Base-by-base conservation (phyloP, 306 rosid species). In the Erythrophleum fordii region DNA sequence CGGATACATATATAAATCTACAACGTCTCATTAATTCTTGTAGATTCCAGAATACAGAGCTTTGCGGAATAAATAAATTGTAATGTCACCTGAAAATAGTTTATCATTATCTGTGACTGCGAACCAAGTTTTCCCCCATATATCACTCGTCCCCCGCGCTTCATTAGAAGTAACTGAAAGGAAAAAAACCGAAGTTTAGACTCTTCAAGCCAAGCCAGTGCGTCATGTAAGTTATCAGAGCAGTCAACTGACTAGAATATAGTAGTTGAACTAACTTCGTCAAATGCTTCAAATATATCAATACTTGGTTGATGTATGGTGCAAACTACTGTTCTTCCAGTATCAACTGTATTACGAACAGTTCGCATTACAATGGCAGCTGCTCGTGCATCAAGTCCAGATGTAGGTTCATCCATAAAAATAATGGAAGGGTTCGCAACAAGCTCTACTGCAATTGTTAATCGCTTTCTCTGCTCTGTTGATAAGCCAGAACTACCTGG, bases 341-440 rank as follows among this genome's bases (percentile, higher is more conserved):
- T 91, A 78, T 93, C 97, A 62, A 93, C 97, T 14, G 97, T 91
- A 69, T 93, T 93, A 39, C 97, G 93, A 73, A 93, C 97, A 41
- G 97, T 83, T 82, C 97, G 68, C 97, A 91, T 93, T 6, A 93
- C 97, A 69, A 91, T 93, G 49, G 97, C 97, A 1, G 97, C 97
- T 8, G 97, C 97, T 31, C 97, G 86, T 11, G 97, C 94, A 82
- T 93, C 97, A 42, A 93, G 92, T 71, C 97, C 97, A 45, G 97
- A 91, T 42, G 97, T 93, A 61, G 97, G 97, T 82, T 93, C 97
- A 82, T 91, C 97, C 97, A 93, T 91, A 22, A 93, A 93, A 76
- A 93, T 91, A 8, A 93, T 93, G 23, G 94, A 91, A 76, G 94
- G 97, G 85, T 93, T 93, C 66, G 97, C 97, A 41, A 93, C 97